Conservation (phyloP, 345 rosid species). For the Populus nigra region DNA sequence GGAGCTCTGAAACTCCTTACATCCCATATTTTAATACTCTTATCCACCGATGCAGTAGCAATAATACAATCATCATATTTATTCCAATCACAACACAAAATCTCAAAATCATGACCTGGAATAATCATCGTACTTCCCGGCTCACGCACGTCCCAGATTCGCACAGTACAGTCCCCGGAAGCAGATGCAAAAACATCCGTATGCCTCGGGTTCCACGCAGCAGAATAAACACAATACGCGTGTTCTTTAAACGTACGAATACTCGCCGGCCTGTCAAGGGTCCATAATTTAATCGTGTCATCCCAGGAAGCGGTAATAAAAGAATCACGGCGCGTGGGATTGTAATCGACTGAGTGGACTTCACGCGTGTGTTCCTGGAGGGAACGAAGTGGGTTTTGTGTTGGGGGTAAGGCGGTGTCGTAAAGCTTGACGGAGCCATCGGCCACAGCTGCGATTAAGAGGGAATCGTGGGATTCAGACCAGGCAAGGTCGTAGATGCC, state of each 20-base stretch:
- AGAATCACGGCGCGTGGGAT: slow-evolving; percentile 90
- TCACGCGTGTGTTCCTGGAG: slow-evolving; percentile 91
- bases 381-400: slow-evolving; percentile 71
- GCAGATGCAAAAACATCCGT: slow-evolving; percentile 91
- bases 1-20: slow-evolving; percentile 74
- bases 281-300: slow-evolving; percentile 87
- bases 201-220: slow-evolving; percentile 82
- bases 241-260: slow-evolving; percentile 87
- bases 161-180: slow-evolving; percentile 76
- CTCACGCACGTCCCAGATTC: slow-evolving; percentile 91
- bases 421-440: slow-evolving; percentile 89
- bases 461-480: slow-evolving; percentile 96
- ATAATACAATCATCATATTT: slow-evolving; percentile 81
- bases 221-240: slow-evolving; percentile 80
- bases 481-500: slow-evolving; percentile 82
- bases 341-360: slow-evolving; percentile 76
- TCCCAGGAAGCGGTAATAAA: slow-evolving; percentile 91
- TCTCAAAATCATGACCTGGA: slow-evolving; percentile 81
- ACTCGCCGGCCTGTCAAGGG: slow-evolving; percentile 79
- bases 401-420: slow-evolving; percentile 72
- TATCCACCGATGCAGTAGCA: slow-evolving; percentile 81
- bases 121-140: slow-evolving; percentile 89
- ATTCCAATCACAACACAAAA: slow-evolving; percentile 84
- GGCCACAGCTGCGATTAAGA: slow-evolving; percentile 69
- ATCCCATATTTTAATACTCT: slow-evolving; percentile 77